A percentile compares a stretch with the other conserved stretches of the same genome.
phyloP scores from a whole-genome alignment of 2,329 filamentous ascomycete genomes.

The Ophiocordyceps camponoti-leonardi region DNA sequence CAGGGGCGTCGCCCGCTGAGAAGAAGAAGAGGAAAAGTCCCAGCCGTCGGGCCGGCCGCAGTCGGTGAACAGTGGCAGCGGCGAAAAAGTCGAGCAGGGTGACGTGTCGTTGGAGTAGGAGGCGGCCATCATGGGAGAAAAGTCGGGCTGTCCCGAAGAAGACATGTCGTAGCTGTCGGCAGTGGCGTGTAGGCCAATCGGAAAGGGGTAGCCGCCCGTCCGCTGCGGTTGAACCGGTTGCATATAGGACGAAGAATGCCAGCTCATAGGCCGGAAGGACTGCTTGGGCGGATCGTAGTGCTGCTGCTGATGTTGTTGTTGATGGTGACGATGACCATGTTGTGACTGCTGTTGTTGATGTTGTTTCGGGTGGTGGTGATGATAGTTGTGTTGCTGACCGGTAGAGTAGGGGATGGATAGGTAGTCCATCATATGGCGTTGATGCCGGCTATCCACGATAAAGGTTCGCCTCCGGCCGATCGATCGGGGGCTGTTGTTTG shows the following conservation, averaged over 20 bases:
- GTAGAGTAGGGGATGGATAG: conserved; percentile 3
- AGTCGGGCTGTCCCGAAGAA: conserved; percentile 19
- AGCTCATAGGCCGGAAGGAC: conserved; percentile 32
- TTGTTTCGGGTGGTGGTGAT: not conserved
- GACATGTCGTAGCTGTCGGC: conserved; percentile 24
- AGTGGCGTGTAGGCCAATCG: conserved; percentile 12
- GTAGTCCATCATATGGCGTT: conserved; percentile 27
- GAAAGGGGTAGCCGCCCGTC: conserved; percentile 20
- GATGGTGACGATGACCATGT: not conserved
- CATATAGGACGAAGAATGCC: conserved; percentile 50
- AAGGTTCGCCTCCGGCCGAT: conserved; percentile 38
- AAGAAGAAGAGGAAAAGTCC: no score
- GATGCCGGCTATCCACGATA: conserved; percentile 32
- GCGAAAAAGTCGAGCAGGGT: conserved; percentile 36
- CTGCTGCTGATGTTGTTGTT: not conserved
- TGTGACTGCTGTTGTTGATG: not conserved
- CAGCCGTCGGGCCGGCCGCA: conserved; percentile 20
- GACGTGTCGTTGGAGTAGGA: conserved; percentile 42
- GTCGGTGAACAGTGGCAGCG: conserved; percentile 25
- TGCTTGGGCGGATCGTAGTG: conserved; percentile 2
- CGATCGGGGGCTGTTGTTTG: conserved; percentile 50
- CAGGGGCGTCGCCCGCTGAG: conserved; percentile 12
- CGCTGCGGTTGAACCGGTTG: conserved; percentile 19
- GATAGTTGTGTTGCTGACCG: not conserved
- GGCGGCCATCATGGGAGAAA: conserved; percentile 30